Percentiles rank a stretch among this genome's conserved stretches.
Conservation (phyloP, 2,329 filamentous ascomycete genomes). For the Fusarium haematococcum region DNA sequence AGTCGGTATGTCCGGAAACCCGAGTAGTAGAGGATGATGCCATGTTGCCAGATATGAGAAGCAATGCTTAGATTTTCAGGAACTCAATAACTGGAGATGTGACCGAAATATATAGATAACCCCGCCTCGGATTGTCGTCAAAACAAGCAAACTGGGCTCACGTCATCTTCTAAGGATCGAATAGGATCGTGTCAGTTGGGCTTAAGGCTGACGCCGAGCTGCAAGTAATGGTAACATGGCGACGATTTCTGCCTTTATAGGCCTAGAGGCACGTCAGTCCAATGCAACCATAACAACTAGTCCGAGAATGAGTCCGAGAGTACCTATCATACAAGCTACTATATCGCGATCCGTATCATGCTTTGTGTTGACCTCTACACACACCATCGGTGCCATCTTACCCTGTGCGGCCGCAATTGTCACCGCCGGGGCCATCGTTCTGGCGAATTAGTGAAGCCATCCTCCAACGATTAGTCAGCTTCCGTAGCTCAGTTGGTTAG, state of each 20-base stretch:
- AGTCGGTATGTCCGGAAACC: background rate
- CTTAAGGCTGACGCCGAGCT: background rate
- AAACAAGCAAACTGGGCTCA: background rate
- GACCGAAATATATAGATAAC: too few species aligned
- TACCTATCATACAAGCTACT: accelerated
- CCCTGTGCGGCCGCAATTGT: background rate
- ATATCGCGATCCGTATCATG: background rate
- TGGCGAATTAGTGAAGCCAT: background rate
- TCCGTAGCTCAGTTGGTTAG: background rate
- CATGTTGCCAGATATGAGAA: too few species aligned
- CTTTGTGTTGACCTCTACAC: background rate
- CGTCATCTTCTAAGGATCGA: background rate
- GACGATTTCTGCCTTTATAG: background rate
- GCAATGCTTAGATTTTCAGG: background rate
- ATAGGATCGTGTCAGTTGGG: background rate
- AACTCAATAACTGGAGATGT: too few species aligned
- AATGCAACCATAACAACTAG: background rate
- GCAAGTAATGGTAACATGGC: background rate
- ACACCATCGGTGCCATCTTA: background rate
- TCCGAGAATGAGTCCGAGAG: background rate
- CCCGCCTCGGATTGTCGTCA: background rate
- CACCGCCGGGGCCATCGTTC: background rate
- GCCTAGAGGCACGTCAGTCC: background rate
- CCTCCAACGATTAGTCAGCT: background rate
- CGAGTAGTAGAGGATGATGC: background rate